These are phyloP conservation scores for Aspergillus carlsbadensis DNA, from an alignment of 495 filamentous ascomycete genomes.

Conservation along the genomic window DNA sequence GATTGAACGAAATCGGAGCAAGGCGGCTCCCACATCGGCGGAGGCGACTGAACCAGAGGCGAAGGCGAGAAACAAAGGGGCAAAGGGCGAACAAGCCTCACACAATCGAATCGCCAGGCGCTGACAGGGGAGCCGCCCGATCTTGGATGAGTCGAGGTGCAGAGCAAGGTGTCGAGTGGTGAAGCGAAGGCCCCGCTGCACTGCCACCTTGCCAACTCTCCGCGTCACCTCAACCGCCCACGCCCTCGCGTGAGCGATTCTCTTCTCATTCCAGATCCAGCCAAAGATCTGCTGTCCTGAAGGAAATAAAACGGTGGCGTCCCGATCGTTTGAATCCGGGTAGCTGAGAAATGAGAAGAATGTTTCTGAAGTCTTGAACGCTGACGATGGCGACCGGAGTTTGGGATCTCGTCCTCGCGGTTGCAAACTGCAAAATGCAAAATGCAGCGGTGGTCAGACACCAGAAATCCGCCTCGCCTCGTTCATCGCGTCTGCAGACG, in stretches of 20 bases:
- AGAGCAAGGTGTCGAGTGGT: neutral
- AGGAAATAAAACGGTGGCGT: neutral
- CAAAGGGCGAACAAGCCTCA: neutral
- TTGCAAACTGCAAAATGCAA: too few species aligned
- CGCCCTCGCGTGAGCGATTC: neutral
- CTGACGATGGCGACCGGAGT: too few species aligned
- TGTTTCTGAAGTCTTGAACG: too few species aligned
- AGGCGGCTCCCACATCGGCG: neutral
- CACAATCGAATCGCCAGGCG: neutral
- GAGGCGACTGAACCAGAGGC: neutral
- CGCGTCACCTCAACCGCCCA: neutral
- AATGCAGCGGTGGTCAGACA: too few species aligned
- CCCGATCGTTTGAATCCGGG: too few species aligned
- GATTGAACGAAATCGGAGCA: neutral
- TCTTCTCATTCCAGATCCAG: neutral
- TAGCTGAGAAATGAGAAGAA: too few species aligned
- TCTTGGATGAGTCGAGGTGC: neutral
- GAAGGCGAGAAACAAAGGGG: neutral
- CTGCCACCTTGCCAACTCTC: conserved; percentile 2
- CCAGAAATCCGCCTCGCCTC: too few species aligned
- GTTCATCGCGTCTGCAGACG: too few species aligned
- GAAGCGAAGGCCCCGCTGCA: conserved; percentile 1
- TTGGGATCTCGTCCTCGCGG: too few species aligned
- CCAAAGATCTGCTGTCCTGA: neutral
- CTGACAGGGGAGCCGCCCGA: neutral